Base-by-base conservation (phyloP, 2,329 filamentous ascomycete genomes). In the Didymella pomorum region DNA sequence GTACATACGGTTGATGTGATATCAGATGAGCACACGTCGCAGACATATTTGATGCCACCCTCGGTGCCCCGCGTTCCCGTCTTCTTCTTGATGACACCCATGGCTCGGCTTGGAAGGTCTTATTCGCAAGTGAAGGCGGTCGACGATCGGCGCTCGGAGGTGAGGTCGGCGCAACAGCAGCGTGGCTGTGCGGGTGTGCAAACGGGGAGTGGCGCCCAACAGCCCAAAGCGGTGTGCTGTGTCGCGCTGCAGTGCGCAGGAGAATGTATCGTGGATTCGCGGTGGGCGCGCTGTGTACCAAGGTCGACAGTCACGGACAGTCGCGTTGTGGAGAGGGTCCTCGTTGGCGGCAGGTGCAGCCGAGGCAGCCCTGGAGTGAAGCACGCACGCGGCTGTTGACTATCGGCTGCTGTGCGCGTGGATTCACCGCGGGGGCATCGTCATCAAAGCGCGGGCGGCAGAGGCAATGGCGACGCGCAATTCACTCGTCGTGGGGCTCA, bases 71-170 rank as follows among this genome's bases (percentile, higher is more conserved):
- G 85, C 54, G 89, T 88, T 66, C 90, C 91, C 60, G 92, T 95
- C 82, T 97, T 97, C 84, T 97, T 97, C 76, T 93, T 90, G 76
- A 97, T 97, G 72, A 97, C 90, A 69, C 93, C 93, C 94, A 97
- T 97, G 67, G 23, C 23, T 25, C 23, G 23, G 23, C 23, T 25
- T 25, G 23, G n/a, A n/a, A n/a, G n/a, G n/a, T n/a, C 7, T 25
- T 7, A 25, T 25, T 25, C 52, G 54, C 53, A 50, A 39, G 60
- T 60, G 51, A 57, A 53, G 48, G 63, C 33, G 37, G 54, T 54
- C 49, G 48, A 62, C 33, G 37, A 54, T 56, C 35, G 42, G 43
- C 16, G 37, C 20, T 41, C 37, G 37, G 37, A 23, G 37, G 37
- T 23, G 20, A 23, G 20, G 37, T 41, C 37, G 37, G 37, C 37